Percentiles rank a stretch among this genome's conserved stretches.
phyloP scores from a whole-genome alignment of 345 rosid species.

The Gossypium australe region DNA sequence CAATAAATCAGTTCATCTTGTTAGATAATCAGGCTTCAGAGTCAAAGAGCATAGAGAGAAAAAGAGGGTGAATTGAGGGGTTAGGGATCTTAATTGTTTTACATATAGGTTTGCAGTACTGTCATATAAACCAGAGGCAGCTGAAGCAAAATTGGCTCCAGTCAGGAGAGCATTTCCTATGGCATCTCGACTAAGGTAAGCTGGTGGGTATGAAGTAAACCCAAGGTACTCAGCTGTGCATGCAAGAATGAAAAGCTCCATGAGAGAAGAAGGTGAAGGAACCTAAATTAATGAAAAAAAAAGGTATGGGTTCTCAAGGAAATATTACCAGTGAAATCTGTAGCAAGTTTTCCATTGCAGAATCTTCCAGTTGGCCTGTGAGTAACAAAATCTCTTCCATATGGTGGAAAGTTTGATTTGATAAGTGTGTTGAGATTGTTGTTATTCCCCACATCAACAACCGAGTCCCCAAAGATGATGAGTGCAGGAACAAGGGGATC shows the following conservation, averaged over 20 bases:
- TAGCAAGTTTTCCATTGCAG: conserved; percentile 81
- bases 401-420: conserved; percentile 86
- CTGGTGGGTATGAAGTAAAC: conserved; percentile 70
- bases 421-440: conserved; percentile 55
- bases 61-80: neutral
- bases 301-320: conserved; percentile 7
- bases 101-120: conserved; percentile 68
- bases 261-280: neutral
- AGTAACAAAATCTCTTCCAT: conserved; percentile 75
- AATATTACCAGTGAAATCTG: conserved; percentile 62
- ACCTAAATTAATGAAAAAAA: neutral
- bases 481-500: conserved; percentile 75
- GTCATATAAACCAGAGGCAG: conserved; percentile 72
- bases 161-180: conserved; percentile 43
- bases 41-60: neutral
- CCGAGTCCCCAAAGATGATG: conserved; percentile 83
- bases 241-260: conserved; percentile 3
- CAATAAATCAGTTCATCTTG: conserved; percentile 8
- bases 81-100: conserved; percentile 4
- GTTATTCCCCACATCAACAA: conserved; percentile 88
- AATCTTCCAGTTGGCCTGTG: conserved; percentile 84
- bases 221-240: conserved; percentile 79
- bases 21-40: neutral
- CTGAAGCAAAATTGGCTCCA: conserved; percentile 90
- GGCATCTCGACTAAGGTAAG: conserved; percentile 73